Conservation (phyloP, 169 alveolate species). For the Eimeria praecox region DNA sequence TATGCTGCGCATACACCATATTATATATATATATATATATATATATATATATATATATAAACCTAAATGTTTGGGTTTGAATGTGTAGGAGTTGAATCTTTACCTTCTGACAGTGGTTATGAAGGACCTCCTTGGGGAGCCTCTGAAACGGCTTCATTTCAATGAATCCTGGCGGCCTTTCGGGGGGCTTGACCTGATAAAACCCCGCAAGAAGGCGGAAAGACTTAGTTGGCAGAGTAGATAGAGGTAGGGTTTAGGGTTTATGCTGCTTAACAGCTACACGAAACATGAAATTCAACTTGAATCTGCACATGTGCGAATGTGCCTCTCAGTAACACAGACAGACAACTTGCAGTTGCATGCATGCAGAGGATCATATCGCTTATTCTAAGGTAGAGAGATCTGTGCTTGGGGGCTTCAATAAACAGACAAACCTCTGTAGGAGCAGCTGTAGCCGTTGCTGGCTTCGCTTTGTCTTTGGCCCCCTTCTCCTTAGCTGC, state of each 20-base stretch:
- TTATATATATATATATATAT: background rate
- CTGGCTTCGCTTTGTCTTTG: slow-evolving; percentile 43
- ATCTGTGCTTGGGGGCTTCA: background rate
- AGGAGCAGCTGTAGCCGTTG: background rate
- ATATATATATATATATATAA: background rate
- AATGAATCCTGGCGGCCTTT: slow-evolving; percentile 68
- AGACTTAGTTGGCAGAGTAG: background rate
- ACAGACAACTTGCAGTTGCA: background rate
- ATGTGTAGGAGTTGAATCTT: background rate
- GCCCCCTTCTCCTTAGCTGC: slow-evolving; percentile 41
- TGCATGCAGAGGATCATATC: background rate
- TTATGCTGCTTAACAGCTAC: background rate
- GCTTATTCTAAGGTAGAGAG: background rate
- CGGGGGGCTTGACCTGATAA: slow-evolving; percentile 33
- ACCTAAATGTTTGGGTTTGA: background rate
- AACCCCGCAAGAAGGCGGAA: background rate
- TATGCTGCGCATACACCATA: slow-evolving; percentile 74
- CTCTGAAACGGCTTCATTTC: slow-evolving; percentile 78
- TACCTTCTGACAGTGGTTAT: slow-evolving; percentile 77
- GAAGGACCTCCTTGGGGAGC: slow-evolving; percentile 68
- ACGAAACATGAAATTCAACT: background rate
- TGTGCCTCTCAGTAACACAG: background rate
- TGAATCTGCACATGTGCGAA: background rate
- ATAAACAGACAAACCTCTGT: background rate
- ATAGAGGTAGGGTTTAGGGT: background rate